Evolutionary conservation across 75 land plant genomes (phyloP), one percentile per base, ranked within the genome.

Genomic region (Gnetum montanum): DNA sequence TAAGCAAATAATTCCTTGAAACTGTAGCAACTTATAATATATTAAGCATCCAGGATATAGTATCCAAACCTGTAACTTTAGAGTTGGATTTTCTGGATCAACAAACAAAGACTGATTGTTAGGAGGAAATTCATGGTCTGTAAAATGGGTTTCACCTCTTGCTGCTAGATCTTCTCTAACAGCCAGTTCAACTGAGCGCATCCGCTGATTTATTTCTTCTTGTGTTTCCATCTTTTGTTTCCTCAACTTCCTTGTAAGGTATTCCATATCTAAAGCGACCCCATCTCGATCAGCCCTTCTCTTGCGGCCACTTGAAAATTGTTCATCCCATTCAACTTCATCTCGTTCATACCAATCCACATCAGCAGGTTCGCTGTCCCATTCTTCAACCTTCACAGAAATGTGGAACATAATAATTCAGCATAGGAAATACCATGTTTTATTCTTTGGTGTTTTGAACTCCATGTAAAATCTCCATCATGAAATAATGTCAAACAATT

Each of bases 101-200:
- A 95, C 67, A 76, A 65, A 86, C 43, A 95, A 70, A 4, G 99
- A 95, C 16, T 74, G 80, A 58, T 79, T 81, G 48, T 34, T 75
- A 18, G 99, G 99, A 46, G 99, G 99, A 65, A 95, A 95, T 46
- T 95, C 99, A 31, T 86, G 84, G 63, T 95, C 99, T 25, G 99
- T 95, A 54, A 95, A 95, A 56, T 84, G 83, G 30, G 54, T 45
- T 61, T 95, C 99, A 26, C 99, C 99, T 69, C 82, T 71, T 18
- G 97, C 85, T 49, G 64, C 67, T 19, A 95, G 80, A 60, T 88
- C 99, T 61, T 90, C 99, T 65, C 84, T 95, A 6, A 95, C 93
- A 47, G 99, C 99, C 43, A 74, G 45, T 66, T 95, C 99, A 46
- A 95, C 97, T 27, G 97, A 79, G 22, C 76, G 83, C 97, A 95